Percentiles rank a stretch among this genome's conserved stretches.
phyloP scores from a whole-genome alignment of 1,139 yeast species.

The Diutina catenulata region DNA sequence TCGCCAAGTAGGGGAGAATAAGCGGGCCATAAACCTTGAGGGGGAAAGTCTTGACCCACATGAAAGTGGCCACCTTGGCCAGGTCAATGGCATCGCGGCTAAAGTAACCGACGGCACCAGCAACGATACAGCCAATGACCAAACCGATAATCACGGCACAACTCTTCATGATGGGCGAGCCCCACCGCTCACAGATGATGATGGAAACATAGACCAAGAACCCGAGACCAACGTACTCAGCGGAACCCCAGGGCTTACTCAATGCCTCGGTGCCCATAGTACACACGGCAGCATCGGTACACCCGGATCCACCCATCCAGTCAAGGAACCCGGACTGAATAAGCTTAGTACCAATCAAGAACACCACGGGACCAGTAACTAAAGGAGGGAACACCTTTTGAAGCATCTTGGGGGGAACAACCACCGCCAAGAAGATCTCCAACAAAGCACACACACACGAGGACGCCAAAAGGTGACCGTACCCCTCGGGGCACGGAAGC shows the following conservation, averaged over 20 bases:
- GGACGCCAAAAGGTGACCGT: conserved; percentile 76
- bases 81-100: conserved; percentile 36
- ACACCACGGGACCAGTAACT: conserved; percentile 87
- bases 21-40: conserved; percentile 70
- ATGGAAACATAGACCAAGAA: conserved; percentile 69
- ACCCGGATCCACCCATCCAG: conserved; percentile 85
- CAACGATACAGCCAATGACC: conserved; percentile 80
- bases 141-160: conserved; percentile 83
- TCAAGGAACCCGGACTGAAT: conserved; percentile 64
- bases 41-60: conserved; percentile 80
- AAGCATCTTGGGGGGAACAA: conserved; percentile 59
- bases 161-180: conserved; percentile 90
- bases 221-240: conserved; percentile 76
- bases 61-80: conserved; percentile 78
- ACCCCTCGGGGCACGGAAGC: conserved; percentile 83
- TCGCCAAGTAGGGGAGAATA: conserved; percentile 73
- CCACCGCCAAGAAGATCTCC: conserved; percentile 55
- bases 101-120: conserved; percentile 84
- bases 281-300: conserved; percentile 25
- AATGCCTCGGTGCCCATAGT: conserved; percentile 26
- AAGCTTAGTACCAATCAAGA: conserved; percentile 64
- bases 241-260: conserved; percentile 64
- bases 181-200: conserved; percentile 69
- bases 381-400: conserved; percentile 75
- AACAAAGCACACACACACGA: conserved; percentile 66